Conservation (phyloP, 1,139 yeast species). For the Nakaseomyces kungkrabaensis region DNA sequence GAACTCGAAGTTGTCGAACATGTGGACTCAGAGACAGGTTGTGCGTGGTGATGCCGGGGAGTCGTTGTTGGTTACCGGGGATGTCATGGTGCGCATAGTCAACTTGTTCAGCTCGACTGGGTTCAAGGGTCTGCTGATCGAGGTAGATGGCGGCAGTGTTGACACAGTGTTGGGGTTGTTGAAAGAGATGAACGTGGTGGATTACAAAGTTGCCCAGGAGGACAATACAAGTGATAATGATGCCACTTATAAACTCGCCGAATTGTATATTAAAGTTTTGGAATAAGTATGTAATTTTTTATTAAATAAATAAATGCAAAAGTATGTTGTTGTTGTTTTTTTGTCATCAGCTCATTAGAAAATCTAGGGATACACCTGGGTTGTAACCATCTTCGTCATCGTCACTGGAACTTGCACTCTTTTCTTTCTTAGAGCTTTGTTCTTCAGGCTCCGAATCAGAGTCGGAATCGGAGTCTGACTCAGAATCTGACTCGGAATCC, state of each 20-base stretch:
- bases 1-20: constrained; percentile 22
- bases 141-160: constrained; percentile 7
- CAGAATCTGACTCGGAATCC: constrained; percentile 18
- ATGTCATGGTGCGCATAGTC: constrained; percentile 19
- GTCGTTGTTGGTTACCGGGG: constrained; percentile 18
- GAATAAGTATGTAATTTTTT: neutral
- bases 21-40: constrained; percentile 27
- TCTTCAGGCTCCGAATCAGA: constrained; percentile 10
- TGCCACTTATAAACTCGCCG: neutral
- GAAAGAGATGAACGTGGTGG: constrained; percentile 15
- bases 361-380: constrained; percentile 17
- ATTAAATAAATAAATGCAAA: neutral
- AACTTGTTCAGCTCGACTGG: constrained; percentile 28
- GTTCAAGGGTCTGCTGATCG: constrained; percentile 27
- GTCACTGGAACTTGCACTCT: neutral
- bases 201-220: constrained; percentile 13
- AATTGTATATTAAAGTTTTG: neutral
- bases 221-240: neutral
- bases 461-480: constrained; percentile 11
- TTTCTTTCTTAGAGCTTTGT: constrained; percentile 5
- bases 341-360: neutral
- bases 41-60: constrained; percentile 29
- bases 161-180: constrained; percentile 11
- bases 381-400: constrained; percentile 20
- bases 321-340: neutral